Conservation (phyloP, 2,329 filamentous ascomycete genomes). For the Madurella fahalii region DNA sequence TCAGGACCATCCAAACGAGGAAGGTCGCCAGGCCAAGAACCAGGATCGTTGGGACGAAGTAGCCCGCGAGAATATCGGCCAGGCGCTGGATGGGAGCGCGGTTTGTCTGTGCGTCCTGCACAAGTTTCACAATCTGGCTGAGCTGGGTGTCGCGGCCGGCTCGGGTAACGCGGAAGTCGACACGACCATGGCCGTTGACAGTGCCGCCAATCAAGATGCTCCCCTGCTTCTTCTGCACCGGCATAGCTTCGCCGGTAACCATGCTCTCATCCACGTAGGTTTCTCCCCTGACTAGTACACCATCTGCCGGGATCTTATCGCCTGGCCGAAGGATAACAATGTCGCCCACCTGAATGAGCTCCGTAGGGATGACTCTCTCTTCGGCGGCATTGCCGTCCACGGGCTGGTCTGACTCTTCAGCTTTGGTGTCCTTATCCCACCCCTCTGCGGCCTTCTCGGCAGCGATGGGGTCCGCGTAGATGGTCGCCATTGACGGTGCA, state of each 20-base stretch:
- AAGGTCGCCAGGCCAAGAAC: slow-evolving; percentile 82
- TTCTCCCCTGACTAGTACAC: slow-evolving; percentile 78
- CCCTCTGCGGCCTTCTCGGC: slow-evolving; percentile 83
- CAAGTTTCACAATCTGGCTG: slow-evolving; percentile 96
- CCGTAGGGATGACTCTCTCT: slow-evolving; percentile 83
- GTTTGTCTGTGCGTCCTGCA: slow-evolving; percentile 93
- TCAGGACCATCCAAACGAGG: slow-evolving; percentile 88
- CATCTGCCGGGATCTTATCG: slow-evolving; percentile 95
- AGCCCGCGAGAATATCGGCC: slow-evolving; percentile 85
- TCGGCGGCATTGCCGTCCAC: slow-evolving; percentile 63
- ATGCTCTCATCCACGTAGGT: slow-evolving; percentile 96
- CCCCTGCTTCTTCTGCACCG: slow-evolving; percentile 82
- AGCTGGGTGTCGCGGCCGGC: slow-evolving; percentile 94
- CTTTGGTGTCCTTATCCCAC: slow-evolving; percentile 53
- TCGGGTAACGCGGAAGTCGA: slow-evolving; percentile 89
- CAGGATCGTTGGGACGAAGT: slow-evolving; percentile 89
- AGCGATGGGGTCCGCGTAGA: slow-evolving; percentile 91
- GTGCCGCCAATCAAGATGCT: slow-evolving; percentile 84
- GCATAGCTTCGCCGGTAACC: slow-evolving; percentile 97
- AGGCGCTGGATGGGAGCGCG: slow-evolving; percentile 91
- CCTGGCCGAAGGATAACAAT: slow-evolving; percentile 89
- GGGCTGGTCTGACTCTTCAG: slow-evolving; percentile 44
- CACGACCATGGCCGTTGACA: slow-evolving; percentile 85
- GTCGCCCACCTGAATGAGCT: slow-evolving; percentile 90
- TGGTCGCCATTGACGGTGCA: slow-evolving; percentile 93